Percentiles rank a stretch among this genome's conserved stretches.
These are phyloP conservation scores for Ceratocystis alfenasii DNA, from an alignment of 2,329 filamentous ascomycete genomes.

Conservation along the genomic window DNA sequence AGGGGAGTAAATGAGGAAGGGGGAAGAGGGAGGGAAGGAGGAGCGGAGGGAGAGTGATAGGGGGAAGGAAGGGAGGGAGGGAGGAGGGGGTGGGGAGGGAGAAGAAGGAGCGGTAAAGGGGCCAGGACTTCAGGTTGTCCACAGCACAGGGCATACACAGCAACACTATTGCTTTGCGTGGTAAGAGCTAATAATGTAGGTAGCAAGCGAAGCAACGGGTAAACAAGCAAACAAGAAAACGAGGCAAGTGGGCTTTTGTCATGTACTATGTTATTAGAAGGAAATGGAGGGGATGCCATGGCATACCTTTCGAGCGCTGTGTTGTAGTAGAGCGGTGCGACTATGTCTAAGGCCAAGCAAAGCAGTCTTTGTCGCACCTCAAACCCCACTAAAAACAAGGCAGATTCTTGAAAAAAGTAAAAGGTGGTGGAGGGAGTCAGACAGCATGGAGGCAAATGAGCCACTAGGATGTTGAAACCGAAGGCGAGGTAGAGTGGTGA, in stretches of 20 bases:
- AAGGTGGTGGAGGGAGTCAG: background rate
- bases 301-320: background rate
- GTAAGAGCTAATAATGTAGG: background rate
- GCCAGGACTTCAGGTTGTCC: background rate
- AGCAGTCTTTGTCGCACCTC: slow-evolving; percentile 4
- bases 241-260: background rate
- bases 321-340: background rate
- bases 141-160: background rate
- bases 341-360: background rate
- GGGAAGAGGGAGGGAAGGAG: too few species aligned
- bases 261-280: background rate
- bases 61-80: too few species aligned
- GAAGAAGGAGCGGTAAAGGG: background rate
- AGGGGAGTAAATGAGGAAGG: too few species aligned
- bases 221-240: too few species aligned
- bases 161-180: background rate
- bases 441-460: slow-evolving; percentile 7
- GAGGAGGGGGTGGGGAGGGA: too few species aligned
- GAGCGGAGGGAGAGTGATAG: too few species aligned
- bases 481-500: background rate
- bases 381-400: slow-evolving; percentile 1
- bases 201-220: too few species aligned
- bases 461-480: background rate
- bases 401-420: background rate
- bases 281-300: background rate